Conservation (phyloP, 768 basidiomycete genomes). For the Leccinum obscurum region DNA sequence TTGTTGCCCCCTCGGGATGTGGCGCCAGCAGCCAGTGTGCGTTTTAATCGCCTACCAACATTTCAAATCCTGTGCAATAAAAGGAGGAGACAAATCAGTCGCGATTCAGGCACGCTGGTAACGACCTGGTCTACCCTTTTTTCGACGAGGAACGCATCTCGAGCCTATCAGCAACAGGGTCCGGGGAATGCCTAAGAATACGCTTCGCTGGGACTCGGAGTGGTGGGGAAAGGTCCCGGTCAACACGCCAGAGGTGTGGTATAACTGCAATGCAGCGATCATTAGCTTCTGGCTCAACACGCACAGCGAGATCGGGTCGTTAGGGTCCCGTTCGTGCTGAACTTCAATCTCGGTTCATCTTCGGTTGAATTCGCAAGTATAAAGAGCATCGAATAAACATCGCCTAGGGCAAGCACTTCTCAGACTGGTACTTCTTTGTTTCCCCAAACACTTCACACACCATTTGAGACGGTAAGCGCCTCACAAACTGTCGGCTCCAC, state of each 20-base stretch:
- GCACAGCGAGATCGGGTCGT: slow-evolving; percentile 52
- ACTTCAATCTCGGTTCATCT: not conserved
- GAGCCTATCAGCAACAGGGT: slow-evolving; percentile 72
- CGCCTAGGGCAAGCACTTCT: not conserved
- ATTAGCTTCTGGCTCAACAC: slow-evolving; percentile 77
- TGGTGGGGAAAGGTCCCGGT: slow-evolving; percentile 92
- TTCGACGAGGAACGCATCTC: slow-evolving; percentile 63
- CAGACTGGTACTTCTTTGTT: not conserved
- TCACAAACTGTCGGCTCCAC: not conserved
- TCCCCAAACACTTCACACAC: not conserved
- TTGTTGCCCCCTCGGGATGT: too few species aligned
- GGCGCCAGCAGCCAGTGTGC: too few species aligned
- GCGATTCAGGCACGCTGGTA: not conserved
- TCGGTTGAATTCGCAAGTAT: not conserved
- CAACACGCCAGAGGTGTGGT: slow-evolving; percentile 79
- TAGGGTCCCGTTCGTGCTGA: too few species aligned
- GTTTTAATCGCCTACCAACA: too few species aligned
- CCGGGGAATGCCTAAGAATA: slow-evolving; percentile 78
- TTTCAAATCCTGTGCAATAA: slow-evolving; percentile 12
- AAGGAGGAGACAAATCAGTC: slow-evolving; percentile 1
- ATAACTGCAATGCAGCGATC: slow-evolving; percentile 74
- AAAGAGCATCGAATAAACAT: not conserved
- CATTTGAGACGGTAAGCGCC: not conserved
- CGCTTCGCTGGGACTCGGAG: slow-evolving; percentile 94
- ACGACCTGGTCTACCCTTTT: too few species aligned